phyloP scores from a whole-genome alignment of 768 basidiomycete genomes.

The Paxillus rubicundulus region DNA sequence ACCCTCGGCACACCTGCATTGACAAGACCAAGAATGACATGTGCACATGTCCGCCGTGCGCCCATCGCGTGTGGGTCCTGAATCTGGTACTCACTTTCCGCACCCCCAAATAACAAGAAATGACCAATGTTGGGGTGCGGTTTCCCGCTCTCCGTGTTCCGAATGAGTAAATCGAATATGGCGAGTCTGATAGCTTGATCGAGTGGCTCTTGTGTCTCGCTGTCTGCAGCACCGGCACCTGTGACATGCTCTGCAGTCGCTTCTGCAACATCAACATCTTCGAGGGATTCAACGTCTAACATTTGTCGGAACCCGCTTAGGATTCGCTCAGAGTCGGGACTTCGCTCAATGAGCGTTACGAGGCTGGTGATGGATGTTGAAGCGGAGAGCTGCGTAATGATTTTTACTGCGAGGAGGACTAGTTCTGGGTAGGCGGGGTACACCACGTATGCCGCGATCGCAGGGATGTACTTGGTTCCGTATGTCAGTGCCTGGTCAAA shows the following conservation, averaged over 20 bases:
- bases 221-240: constrained; percentile 70
- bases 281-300: constrained; percentile 58
- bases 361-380: constrained; percentile 71
- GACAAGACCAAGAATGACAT: constrained; percentile 76
- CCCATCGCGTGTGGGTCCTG: constrained; percentile 78
- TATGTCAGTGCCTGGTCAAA: constrained; percentile 77
- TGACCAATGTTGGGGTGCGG: constrained; percentile 84
- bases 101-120: constrained; percentile 75
- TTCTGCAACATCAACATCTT: constrained; percentile 61
- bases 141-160: constrained; percentile 60
- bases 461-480: constrained; percentile 67
- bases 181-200: constrained; percentile 72
- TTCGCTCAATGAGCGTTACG: constrained; percentile 75
- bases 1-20: constrained; percentile 67
- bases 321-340: constrained; percentile 82
- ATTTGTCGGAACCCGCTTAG: constrained; percentile 72
- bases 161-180: constrained; percentile 78
- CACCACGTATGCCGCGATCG: constrained; percentile 75
- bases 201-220: constrained; percentile 44
- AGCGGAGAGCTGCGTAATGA: constrained; percentile 62
- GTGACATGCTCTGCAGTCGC: constrained; percentile 58
- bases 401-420: constrained; percentile 73
- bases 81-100: constrained; percentile 59
- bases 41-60: constrained; percentile 67
- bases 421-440: constrained; percentile 72